Percentiles rank a stretch among this genome's conserved stretches.
phyloP scores from a whole-genome alignment of 2,329 filamentous ascomycete genomes.

The Magnaporthales sp. region DNA sequence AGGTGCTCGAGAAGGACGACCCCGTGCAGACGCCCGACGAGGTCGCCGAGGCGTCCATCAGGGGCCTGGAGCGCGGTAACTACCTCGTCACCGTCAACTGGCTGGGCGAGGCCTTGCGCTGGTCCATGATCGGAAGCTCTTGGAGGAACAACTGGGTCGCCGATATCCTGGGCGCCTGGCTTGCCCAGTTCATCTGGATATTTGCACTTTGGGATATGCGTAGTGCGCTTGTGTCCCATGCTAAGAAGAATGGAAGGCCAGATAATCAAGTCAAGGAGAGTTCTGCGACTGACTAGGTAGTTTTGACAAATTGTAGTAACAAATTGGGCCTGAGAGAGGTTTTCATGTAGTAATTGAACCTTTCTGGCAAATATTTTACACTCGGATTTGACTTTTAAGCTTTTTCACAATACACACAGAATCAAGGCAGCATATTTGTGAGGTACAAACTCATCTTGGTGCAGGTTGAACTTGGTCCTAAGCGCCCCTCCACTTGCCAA shows the following conservation, averaged over 20 bases:
- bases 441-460: background rate
- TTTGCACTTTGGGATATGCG: conserved; percentile 49
- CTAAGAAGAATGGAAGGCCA: conserved; percentile 50
- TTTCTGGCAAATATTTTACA: background rate
- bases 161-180: conserved; percentile 47
- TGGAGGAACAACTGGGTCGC: conserved; percentile 50
- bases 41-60: conserved; percentile 62
- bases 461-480: conserved; percentile 19
- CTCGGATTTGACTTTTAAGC: background rate
- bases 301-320: background rate
- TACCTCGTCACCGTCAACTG: conserved; percentile 71
- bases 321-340: background rate
- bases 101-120: conserved; percentile 65
- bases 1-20: conserved; percentile 74
- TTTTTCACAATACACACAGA: background rate
- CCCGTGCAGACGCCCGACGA: conserved; percentile 68
- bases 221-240: conserved; percentile 47
- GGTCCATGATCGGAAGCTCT: conserved; percentile 43
- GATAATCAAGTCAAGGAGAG: conserved; percentile 32
- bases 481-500: conserved; percentile 56
- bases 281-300: conserved; percentile 1
- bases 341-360: background rate
- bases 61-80: conserved; percentile 69
- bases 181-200: conserved; percentile 46
- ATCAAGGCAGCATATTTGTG: background rate